phyloP scores from a whole-genome alignment of 306 rosid species.

The Ormosia emarginata region DNA sequence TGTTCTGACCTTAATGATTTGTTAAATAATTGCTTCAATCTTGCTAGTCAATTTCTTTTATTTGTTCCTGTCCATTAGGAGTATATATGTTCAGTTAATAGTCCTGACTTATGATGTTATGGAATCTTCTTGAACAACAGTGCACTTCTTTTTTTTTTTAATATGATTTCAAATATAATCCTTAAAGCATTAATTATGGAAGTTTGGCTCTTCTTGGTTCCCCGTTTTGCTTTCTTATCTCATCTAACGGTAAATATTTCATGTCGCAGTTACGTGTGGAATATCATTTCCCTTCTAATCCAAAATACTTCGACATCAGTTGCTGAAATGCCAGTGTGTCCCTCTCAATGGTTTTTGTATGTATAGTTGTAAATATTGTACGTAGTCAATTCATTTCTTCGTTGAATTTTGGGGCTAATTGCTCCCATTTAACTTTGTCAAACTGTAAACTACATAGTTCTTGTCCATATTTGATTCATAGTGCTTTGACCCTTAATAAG shows the following conservation, averaged over 20 bases:
- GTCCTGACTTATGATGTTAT: neutral
- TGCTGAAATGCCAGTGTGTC: conserved; percentile 19
- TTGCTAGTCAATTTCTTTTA: neutral
- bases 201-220: neutral
- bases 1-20: neutral
- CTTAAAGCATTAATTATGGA: neutral
- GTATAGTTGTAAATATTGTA: conserved; percentile 41
- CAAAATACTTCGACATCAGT: conserved; percentile 67
- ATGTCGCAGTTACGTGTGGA: conserved; percentile 70
- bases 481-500: neutral
- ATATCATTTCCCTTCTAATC: conserved; percentile 74
- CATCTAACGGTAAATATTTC: neutral
- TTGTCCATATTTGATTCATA: conserved; percentile 1
- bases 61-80: neutral
- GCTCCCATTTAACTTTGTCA: conserved; percentile 23
- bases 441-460: conserved; percentile 17
- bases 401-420: conserved; percentile 20
- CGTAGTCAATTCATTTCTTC: conserved; percentile 21
- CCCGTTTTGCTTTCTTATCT: neutral
- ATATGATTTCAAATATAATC: neutral
- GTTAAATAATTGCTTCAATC: neutral
- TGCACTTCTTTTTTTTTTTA: neutral
- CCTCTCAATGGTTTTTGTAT: conserved; percentile 9
- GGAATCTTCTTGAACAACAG: neutral
- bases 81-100: neutral